A percentile compares a stretch with the other conserved stretches of the same genome.
phyloP scores from a whole-genome alignment of 2,329 filamentous ascomycete genomes.

The Aspergillus phoenicis region DNA sequence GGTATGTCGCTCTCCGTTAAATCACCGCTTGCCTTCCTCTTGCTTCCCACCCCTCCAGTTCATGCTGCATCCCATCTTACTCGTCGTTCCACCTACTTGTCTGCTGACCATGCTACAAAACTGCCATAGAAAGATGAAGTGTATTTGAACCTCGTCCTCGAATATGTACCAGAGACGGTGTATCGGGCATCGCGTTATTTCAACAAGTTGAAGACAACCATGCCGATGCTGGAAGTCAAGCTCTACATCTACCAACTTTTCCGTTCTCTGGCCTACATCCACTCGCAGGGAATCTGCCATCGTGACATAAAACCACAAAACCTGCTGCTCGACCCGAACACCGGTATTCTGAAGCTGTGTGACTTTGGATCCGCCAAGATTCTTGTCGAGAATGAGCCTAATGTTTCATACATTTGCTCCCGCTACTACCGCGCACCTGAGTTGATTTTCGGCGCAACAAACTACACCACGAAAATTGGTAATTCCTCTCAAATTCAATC shows the following conservation, averaged over 20 bases:
- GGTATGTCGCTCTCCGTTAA: slow-evolving; percentile 58
- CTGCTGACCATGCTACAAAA: slow-evolving; percentile 13
- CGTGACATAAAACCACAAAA: slow-evolving; percentile 99
- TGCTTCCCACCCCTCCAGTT: slow-evolving; percentile 3
- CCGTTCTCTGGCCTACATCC: slow-evolving; percentile 96
- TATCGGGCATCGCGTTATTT: slow-evolving; percentile 98
- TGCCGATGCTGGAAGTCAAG: slow-evolving; percentile 98
- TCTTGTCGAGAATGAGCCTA: slow-evolving; percentile 96
- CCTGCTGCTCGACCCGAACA: slow-evolving; percentile 85
- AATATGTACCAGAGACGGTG: slow-evolving; percentile 97
- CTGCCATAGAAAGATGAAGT: slow-evolving; percentile 84
- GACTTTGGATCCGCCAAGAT: slow-evolving; percentile 99
- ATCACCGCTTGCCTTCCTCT: background rate
- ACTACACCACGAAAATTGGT: slow-evolving; percentile 99
- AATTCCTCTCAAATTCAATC: slow-evolving; percentile 42
- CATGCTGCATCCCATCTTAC: background rate
- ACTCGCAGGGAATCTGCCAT: slow-evolving; percentile 98
- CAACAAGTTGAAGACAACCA: slow-evolving; percentile 99
- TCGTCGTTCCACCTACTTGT: background rate
- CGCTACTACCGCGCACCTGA: slow-evolving; percentile 98
- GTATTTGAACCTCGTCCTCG: slow-evolving; percentile 95
- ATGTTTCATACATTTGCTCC: slow-evolving; percentile 99
- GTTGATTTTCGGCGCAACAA: slow-evolving; percentile 97
- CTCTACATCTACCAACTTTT: slow-evolving; percentile 99
- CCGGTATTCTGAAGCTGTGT: slow-evolving; percentile 92